Evolutionary conservation across 306 rosid genomes (phyloP).

Genomic region (Hippophae tibetana): DNA sequence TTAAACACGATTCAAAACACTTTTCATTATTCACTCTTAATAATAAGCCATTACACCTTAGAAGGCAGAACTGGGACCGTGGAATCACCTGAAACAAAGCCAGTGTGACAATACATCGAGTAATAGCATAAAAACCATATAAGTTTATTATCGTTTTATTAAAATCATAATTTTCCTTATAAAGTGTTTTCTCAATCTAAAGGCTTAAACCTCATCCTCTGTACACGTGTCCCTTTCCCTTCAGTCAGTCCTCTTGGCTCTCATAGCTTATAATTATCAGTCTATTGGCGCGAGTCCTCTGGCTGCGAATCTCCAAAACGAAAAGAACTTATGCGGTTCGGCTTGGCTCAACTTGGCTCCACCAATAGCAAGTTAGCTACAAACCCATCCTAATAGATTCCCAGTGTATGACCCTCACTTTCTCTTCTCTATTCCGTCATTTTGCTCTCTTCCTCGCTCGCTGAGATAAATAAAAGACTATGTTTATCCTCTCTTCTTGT

Average conservation of each 20-base stretch:
- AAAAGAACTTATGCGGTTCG: neutral
- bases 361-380: neutral
- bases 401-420: neutral
- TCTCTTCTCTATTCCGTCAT: neutral
- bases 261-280: neutral
- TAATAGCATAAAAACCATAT: neutral
- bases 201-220: too few species aligned
- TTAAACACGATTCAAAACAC: too few species aligned
- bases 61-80: neutral
- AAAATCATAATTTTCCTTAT: too few species aligned
- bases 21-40: too few species aligned
- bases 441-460: neutral
- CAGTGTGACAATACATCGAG: neutral
- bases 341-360: neutral
- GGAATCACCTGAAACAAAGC: neutral
- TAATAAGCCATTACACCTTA: neutral
- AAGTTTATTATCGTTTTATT: neutral
- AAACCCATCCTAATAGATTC: neutral
- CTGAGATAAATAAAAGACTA: constrained; percentile 8
- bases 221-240: too few species aligned
- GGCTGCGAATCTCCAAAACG: too few species aligned
- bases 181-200: too few species aligned
- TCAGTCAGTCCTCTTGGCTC: too few species aligned
- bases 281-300: neutral
- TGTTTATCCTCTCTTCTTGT: constrained; percentile 29